Evolutionary conservation across 257 asterid species (phyloP).

Genomic region (Solanum stenotomum): DNA sequence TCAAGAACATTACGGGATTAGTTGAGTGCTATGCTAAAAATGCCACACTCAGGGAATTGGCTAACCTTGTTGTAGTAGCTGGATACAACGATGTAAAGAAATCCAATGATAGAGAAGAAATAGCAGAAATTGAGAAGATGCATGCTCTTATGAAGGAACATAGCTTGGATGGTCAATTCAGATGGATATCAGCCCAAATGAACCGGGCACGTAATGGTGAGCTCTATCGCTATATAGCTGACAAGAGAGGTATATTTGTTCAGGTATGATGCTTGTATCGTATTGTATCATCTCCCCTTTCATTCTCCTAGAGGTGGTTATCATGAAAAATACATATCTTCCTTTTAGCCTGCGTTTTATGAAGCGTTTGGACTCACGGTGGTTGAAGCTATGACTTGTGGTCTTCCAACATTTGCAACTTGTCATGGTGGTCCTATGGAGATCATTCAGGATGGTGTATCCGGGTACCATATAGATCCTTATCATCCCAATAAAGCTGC

Average conservation of each 20-base stretch:
- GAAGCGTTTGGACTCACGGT: conserved; percentile 99
- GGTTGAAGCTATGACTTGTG: conserved; percentile 95
- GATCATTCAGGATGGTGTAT: conserved; percentile 78
- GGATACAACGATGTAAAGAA: conserved; percentile 69
- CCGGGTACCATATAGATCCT: conserved; percentile 92
- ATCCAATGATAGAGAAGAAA: conserved; percentile 89
- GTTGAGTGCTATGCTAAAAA: conserved; percentile 84
- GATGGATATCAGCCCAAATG: conserved; percentile 84
- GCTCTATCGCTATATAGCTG: conserved; percentile 92
- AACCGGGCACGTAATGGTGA: conserved; percentile 88
- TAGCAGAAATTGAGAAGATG: conserved; percentile 90
- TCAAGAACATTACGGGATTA: conserved; percentile 83
- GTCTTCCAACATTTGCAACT: conserved; percentile 90
- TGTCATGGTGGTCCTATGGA: conserved; percentile 93
- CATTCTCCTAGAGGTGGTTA: not conserved
- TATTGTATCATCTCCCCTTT: not conserved
- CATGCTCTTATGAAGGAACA: conserved; percentile 63
- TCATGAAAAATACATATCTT: not conserved
- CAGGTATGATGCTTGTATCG: conserved; percentile 38
- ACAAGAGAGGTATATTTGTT: conserved; percentile 82
- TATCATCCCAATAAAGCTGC: conserved; percentile 79
- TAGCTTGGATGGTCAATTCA: conserved; percentile 53
- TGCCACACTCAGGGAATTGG: conserved; percentile 52
- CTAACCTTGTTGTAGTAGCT: conserved; percentile 88
- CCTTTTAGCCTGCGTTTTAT: conserved; percentile 74